Base-by-base conservation (phyloP, 208 protist genomes). In the Acanthamoeba triangularis region DNA sequence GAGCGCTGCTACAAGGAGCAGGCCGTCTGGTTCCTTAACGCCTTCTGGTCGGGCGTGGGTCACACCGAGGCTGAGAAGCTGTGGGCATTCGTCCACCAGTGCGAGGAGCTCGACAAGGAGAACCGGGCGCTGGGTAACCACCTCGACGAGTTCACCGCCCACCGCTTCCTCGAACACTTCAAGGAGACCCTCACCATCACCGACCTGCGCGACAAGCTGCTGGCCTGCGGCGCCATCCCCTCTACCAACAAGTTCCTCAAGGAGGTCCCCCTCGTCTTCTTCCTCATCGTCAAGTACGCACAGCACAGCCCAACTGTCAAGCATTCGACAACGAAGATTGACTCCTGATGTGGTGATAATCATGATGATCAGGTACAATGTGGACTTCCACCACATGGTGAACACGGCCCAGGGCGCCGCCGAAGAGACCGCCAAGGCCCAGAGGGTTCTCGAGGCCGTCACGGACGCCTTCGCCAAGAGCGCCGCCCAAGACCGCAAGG, bases 11-110 rank as follows among this genome's bases (percentile, higher is more conserved):
- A 95, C 94, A 93, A 88, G 65, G 85, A 95, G 23, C 94, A 95
- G 94, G 94, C 94, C 23, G 76, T 95, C 5, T 95, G 94, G 94
- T 95, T 95, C 94, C 94, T 95, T 14, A 95, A 95, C 85, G 94
- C 84, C 49, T 95, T 95, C 76, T 95, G 94, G 94, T 3, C 95
- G 10, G 23, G 30, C 7, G 16, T 84, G 16, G 84, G 25, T 16
- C 7, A 90, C 16, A 33, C 0, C 41, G 93, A 95, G 59, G 88
- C 94, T 41, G 94, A 95, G 3, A 72, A 85, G 47, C 13, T 95
- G 28, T 95, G 94, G 94, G 49, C 2, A 4, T 95, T 37, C 82
- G 87, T 59, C 54, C 54, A 94, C 82, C 18, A 80, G 49, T 35
- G 25, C n/a, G 94, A 37, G 41, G 33, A 65, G 49, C 87, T 95